Conservation (phyloP, 2,329 filamentous ascomycete genomes). For the Exophiala oligosperma region DNA sequence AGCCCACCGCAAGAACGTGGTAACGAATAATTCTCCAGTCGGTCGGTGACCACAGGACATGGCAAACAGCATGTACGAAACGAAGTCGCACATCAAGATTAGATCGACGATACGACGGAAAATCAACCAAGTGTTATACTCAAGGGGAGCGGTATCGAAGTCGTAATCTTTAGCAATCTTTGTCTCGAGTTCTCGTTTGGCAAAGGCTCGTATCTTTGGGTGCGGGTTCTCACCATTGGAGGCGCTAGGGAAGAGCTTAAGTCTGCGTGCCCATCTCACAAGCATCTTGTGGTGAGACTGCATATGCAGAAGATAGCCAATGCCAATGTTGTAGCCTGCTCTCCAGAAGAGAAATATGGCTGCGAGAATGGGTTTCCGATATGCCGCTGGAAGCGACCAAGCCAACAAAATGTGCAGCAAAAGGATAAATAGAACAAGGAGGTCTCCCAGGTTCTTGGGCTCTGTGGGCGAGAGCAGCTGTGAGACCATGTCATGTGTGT, state of each 20-base stretch:
- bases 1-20: constrained; percentile 74
- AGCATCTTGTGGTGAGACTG: constrained; percentile 88
- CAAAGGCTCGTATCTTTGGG: constrained; percentile 75
- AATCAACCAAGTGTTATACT: constrained; percentile 99
- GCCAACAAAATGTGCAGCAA: constrained; percentile 72
- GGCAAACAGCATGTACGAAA: constrained; percentile 94
- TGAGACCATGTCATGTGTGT: constrained; percentile 98
- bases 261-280: constrained; percentile 83
- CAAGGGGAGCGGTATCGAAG: constrained; percentile 87
- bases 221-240: constrained; percentile 77
- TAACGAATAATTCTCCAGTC: constrained; percentile 65
- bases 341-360: constrained; percentile 89
- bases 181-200: constrained; percentile 88
- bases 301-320: constrained; percentile 82
- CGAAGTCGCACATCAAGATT: constrained; percentile 98
- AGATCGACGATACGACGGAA: constrained; percentile 94
- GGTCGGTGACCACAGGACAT: constrained; percentile 81
- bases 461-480: constrained; percentile 92
- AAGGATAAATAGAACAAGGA: constrained; percentile 75
- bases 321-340: constrained; percentile 87
- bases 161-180: constrained; percentile 94
- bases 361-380: constrained; percentile 77
- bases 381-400: constrained; percentile 67
- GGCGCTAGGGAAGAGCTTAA: constrained; percentile 82
- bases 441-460: constrained; percentile 91